These are phyloP conservation scores for Erigeron philadelphicus DNA, from an alignment of 140 eudicot genomes.

Conservation along the genomic window DNA sequence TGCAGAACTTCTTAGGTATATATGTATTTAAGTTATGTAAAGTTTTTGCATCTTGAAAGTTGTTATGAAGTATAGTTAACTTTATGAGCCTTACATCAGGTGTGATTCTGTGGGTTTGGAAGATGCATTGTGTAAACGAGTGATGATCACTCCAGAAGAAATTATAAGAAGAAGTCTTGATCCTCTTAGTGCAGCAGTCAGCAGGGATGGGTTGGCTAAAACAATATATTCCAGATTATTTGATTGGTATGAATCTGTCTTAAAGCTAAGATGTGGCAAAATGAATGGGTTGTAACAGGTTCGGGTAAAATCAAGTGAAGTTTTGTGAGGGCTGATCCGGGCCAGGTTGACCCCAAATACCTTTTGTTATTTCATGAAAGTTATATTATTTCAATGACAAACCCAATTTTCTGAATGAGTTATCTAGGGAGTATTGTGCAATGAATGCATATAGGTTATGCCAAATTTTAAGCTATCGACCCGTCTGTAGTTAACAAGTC, in stretches of 20 bases:
- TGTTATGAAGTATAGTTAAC: not conserved
- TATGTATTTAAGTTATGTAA: conserved; percentile 14
- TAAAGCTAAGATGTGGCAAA: not conserved
- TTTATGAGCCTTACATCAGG: conserved; percentile 42
- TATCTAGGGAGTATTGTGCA: too few relatives aligned
- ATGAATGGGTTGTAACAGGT: conserved; percentile 1
- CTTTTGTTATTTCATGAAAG: not conserved
- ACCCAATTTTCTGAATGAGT: too few relatives aligned
- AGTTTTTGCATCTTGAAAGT: conserved; percentile 6
- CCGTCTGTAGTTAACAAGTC: not conserved
- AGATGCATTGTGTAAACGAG: conserved; percentile 91
- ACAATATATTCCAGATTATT: conserved; percentile 83
- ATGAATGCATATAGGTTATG: too few relatives aligned
- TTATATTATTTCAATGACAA: not conserved
- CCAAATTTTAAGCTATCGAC: not conserved
- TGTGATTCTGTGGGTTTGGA: conserved; percentile 80
- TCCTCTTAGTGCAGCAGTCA: conserved; percentile 86
- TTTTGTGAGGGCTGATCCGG: conserved; percentile 5
- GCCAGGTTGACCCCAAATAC: not conserved
- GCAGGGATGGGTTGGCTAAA: conserved; percentile 98
- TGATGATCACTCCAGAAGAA: conserved; percentile 99
- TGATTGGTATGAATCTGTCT: conserved; percentile 62
- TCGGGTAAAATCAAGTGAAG: not conserved
- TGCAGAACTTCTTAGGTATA: conserved; percentile 86
- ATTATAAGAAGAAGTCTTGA: conserved; percentile 89